Conservation (phyloP, 2,329 filamentous ascomycete species). For the Diaporthe sp. region DNA sequence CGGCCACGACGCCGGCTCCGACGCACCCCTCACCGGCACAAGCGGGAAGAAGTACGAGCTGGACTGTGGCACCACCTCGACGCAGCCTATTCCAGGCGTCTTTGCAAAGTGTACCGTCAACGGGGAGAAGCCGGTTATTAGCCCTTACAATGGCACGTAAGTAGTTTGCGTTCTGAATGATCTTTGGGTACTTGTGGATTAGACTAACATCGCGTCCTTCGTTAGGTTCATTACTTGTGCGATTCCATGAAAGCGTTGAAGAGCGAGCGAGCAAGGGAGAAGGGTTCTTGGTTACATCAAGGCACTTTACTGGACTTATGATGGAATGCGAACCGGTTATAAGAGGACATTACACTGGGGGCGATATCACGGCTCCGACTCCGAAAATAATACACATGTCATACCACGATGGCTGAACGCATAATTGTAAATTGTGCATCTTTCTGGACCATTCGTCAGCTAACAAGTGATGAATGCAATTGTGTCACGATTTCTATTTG, state of each 20-base stretch:
- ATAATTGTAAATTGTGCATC: neutral
- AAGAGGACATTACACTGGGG: neutral
- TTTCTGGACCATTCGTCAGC: neutral
- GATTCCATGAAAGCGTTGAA: neutral
- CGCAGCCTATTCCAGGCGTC: neutral
- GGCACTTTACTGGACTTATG: too few relatives aligned
- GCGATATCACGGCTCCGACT: neutral
- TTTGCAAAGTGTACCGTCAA: slow-evolving; percentile 10
- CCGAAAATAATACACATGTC: neutral
- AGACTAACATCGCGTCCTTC: neutral
- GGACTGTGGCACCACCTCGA: neutral
- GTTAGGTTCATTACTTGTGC: neutral
- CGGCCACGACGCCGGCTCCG: neutral
- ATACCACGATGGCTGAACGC: neutral
- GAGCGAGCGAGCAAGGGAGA: neutral
- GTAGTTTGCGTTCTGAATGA: fast-evolving
- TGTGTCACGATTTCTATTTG: neutral
- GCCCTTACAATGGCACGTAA: neutral
- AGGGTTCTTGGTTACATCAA: neutral
- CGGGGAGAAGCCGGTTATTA: neutral
- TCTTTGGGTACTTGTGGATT: neutral
- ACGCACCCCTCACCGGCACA: neutral
- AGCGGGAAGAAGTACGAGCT: slow-evolving; percentile 6
- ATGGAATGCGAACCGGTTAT: neutral
- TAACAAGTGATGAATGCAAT: neutral